A percentile compares a stretch with the other conserved stretches of the same genome.
Evolutionary conservation across 148 eudicot genomes (phyloP).

Genomic region (Rhododendron williamsianum): DNA sequence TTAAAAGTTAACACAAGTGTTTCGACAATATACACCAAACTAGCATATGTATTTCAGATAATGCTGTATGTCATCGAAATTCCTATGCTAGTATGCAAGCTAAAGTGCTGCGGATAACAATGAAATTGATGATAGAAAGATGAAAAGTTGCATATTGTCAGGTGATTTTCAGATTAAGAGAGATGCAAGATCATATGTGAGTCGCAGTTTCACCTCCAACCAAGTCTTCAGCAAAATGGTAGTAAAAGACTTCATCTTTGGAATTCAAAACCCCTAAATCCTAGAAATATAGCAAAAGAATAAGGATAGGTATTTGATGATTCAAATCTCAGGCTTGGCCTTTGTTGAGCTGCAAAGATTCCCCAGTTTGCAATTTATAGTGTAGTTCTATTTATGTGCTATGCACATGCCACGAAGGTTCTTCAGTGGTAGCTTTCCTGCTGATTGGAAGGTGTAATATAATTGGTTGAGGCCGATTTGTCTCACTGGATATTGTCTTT

Average conservation of each 20-base stretch:
- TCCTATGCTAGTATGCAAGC: neutral
- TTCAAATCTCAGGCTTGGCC: neutral
- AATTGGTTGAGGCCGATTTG: neutral
- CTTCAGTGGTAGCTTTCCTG: neutral
- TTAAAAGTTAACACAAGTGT: neutral
- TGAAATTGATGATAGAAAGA: neutral
- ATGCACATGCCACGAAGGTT: neutral
- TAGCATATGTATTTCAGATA: neutral
- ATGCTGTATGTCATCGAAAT: neutral
- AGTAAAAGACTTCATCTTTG: neutral
- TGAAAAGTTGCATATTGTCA: neutral
- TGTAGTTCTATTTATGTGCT: neutral
- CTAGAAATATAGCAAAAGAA: neutral
- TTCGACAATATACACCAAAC: neutral
- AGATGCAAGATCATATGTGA: neutral
- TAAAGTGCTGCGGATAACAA: neutral
- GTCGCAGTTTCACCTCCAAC: neutral
- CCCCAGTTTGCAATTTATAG: neutral
- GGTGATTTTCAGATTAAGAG: neutral
- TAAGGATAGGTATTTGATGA: neutral
- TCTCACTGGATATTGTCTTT: neutral
- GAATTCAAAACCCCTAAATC: neutral
- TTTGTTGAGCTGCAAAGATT: neutral
- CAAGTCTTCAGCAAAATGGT: neutral
- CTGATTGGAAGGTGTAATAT: too few relatives aligned